These are phyloP conservation scores for Solanum dulcamara DNA, from an alignment of 257 asterid species.

Conservation along the genomic window DNA sequence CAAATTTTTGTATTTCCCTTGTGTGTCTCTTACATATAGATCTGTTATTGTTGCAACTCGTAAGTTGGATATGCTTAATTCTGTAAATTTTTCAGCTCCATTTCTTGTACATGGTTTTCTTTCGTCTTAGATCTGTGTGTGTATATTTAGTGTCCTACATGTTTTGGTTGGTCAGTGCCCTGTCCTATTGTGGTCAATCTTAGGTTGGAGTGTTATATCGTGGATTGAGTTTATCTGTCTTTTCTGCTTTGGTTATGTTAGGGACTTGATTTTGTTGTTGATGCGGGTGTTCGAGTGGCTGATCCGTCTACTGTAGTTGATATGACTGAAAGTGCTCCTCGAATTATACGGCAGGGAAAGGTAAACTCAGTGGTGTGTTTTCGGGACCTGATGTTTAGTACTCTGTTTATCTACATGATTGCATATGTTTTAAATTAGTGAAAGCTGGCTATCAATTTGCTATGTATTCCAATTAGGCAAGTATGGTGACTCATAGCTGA, in stretches of 20 bases:
- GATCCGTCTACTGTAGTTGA: constrained; percentile 91
- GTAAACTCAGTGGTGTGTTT: constrained; percentile 15
- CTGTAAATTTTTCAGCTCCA: not conserved
- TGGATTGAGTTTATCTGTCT: not conserved
- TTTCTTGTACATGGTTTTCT: not conserved
- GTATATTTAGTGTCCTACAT: not conserved
- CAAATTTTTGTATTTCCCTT: not conserved
- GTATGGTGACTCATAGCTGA: not conserved
- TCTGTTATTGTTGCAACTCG: not conserved
- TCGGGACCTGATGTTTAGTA: not conserved
- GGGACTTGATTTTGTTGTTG: constrained; percentile 95
- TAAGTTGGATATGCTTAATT: not conserved
- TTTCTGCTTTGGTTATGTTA: constrained; percentile 7
- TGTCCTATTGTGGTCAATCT: not conserved
- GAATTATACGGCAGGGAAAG: constrained; percentile 67
- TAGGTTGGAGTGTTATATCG: not conserved
- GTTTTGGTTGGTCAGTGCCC: not conserved
- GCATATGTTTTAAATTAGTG: not conserved
- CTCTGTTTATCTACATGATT: not conserved
- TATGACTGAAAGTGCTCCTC: constrained; percentile 64
- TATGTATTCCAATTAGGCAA: not conserved
- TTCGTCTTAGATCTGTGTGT: not conserved
- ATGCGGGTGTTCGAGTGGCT: constrained; percentile 70
- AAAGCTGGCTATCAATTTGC: not conserved
- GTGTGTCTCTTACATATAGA: not conserved